phyloP scores from a whole-genome alignment of 345 rosid genomes.

The Gossypium stocksii region DNA sequence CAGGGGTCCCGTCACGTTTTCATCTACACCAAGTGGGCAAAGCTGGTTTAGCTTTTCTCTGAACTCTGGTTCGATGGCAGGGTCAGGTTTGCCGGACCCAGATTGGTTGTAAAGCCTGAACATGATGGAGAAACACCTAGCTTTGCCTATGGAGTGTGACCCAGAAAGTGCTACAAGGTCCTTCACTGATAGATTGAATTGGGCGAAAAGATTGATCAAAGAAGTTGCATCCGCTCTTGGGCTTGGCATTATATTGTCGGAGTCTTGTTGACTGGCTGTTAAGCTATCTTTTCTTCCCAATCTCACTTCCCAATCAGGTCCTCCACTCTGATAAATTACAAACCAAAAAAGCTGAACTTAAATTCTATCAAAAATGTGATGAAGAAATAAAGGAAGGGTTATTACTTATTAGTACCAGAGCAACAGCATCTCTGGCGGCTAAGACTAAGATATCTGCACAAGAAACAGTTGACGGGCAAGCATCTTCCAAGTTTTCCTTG shows the following conservation, averaged over 20 bases:
- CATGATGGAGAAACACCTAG: conserved; percentile 78
- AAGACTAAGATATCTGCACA: conserved; percentile 86
- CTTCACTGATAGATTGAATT: conserved; percentile 60
- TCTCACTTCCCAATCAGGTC: conserved; percentile 84
- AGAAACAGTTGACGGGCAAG: conserved; percentile 72
- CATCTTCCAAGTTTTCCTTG: conserved; percentile 70
- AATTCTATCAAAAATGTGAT: no score
- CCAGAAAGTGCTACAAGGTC: conserved; percentile 95
- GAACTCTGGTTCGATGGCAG: conserved; percentile 52
- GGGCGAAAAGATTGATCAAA: conserved; percentile 53
- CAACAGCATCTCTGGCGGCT: conserved; percentile 89
- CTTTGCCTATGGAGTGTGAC: conserved; percentile 87
- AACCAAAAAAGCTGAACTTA: neutral
- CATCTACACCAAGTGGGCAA: conserved; percentile 68
- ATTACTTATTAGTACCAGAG: conserved; percentile 41
- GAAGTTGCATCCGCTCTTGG: conserved; percentile 73
- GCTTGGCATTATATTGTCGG: conserved; percentile 77
- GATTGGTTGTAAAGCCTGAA: conserved; percentile 92
- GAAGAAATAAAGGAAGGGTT: neutral
- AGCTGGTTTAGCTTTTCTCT: conserved; percentile 51
- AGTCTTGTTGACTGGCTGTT: conserved; percentile 68
- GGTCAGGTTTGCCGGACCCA: conserved; percentile 65
- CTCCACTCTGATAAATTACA: conserved; percentile 54
- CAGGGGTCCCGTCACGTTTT: conserved; percentile 61
- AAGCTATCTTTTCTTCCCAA: conserved; percentile 80